phyloP scores from a whole-genome alignment of 2,329 filamentous ascomycete genomes.

The Whalleya microplaca region DNA sequence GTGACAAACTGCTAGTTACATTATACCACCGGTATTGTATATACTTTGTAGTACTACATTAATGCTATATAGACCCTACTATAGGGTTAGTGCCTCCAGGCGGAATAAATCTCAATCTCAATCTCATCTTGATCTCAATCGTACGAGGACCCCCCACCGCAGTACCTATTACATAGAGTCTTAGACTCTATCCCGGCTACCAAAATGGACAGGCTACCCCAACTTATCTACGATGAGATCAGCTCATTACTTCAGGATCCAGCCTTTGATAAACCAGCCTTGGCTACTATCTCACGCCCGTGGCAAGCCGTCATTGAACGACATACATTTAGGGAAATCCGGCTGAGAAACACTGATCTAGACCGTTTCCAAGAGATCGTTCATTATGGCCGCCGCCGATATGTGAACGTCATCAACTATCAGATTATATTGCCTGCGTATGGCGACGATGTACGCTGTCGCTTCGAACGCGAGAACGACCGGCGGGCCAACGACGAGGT shows the following conservation, averaged over 20 bases:
- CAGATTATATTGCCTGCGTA: slow-evolving; percentile 25
- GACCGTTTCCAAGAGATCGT: slow-evolving; percentile 20
- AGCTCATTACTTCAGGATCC: background rate
- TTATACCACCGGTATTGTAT: too few relatives aligned
- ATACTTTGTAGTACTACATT: too few relatives aligned
- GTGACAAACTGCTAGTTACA: too few relatives aligned
- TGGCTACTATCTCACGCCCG: slow-evolving; percentile 27
- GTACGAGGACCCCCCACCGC: too few relatives aligned
- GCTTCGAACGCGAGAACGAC: slow-evolving; percentile 26
- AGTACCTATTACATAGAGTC: too few relatives aligned
- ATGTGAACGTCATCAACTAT: slow-evolving; percentile 21
- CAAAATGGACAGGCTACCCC: slow-evolving; percentile 10
- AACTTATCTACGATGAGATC: slow-evolving; percentile 14
- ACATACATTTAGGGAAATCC: slow-evolving; percentile 25
- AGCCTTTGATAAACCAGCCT: slow-evolving; percentile 1
- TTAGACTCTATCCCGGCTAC: background rate
- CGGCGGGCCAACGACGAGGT: slow-evolving; percentile 25
- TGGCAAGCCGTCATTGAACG: slow-evolving; percentile 29
- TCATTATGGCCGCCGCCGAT: slow-evolving; percentile 19
- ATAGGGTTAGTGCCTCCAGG: too few relatives aligned
- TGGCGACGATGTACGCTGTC: slow-evolving; percentile 12
- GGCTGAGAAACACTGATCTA: slow-evolving; percentile 24
- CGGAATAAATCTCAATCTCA: too few relatives aligned
- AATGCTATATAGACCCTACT: too few relatives aligned
- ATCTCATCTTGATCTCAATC: too few relatives aligned